Evolutionary conservation across 306 rosid species (phyloP).

Genomic region (Leucaena leucocephala): DNA sequence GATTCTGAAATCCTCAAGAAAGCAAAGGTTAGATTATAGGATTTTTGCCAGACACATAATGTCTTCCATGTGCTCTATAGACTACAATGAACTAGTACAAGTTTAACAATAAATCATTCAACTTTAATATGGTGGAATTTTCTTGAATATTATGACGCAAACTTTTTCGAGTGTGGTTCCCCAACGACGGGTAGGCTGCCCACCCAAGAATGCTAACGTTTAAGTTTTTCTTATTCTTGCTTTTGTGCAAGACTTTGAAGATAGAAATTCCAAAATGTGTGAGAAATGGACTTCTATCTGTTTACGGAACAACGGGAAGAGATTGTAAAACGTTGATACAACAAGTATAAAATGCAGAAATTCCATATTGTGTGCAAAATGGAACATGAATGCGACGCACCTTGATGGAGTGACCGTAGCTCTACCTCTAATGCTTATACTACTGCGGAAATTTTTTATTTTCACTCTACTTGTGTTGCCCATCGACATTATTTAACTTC

Average conservation of each 20-base stretch:
- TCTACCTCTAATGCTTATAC: background rate
- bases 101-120: background rate
- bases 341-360: background rate
- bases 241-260: background rate
- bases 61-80: background rate
- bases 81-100: background rate
- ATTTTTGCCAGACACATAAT: background rate
- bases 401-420: background rate
- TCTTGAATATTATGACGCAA: background rate
- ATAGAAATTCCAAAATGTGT: constrained; percentile 27
- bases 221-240: constrained; percentile 6
- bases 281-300: constrained; percentile 11
- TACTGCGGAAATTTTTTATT: background rate
- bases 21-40: constrained; percentile 45
- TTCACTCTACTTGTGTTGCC: constrained; percentile 9
- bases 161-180: background rate
- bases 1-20: constrained; percentile 44
- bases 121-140: background rate
- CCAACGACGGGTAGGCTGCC: background rate
- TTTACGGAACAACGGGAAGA: background rate
- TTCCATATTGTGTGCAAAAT: too few relatives aligned
- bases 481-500: constrained; percentile 28
- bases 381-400: background rate
- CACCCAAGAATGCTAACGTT: background rate
- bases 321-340: background rate